These are phyloP conservation scores for Eucalyptus pauciflora DNA, from an alignment of 345 rosid species.

Conservation along the genomic window DNA sequence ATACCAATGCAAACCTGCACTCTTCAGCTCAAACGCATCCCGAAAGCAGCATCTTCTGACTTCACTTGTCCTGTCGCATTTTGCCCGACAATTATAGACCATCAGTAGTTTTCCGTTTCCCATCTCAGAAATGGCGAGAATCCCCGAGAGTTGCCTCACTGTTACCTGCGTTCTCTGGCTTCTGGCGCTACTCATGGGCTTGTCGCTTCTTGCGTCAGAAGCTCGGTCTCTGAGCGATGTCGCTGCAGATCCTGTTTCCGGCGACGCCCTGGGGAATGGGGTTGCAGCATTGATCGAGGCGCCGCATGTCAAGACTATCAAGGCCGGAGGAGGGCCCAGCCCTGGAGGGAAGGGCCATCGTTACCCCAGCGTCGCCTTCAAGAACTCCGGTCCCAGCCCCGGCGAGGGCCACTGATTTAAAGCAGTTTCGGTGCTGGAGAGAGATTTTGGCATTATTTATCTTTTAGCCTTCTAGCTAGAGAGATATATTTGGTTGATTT, in stretches of 20 bases:
- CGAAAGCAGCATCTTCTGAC: not conserved
- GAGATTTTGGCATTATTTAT: not conserved
- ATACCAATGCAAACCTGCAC: not conserved
- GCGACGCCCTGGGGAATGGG: not conserved
- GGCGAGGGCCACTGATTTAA: conserved; percentile 14
- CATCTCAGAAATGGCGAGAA: conserved; percentile 4
- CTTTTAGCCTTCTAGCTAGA: not conserved
- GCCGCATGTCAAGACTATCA: conserved; percentile 7
- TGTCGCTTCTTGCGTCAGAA: not conserved
- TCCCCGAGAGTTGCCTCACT: not conserved
- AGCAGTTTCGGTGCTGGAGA: not conserved
- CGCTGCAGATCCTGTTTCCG: not conserved
- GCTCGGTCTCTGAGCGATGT: conserved; percentile 18
- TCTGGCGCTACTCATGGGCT: not conserved
- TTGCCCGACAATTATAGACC: not conserved
- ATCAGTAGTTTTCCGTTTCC: not conserved
- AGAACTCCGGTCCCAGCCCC: conserved; percentile 7
- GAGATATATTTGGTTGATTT: not conserved
- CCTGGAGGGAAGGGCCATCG: conserved; percentile 3
- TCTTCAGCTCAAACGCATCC: not conserved
- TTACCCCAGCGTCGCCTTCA: not conserved
- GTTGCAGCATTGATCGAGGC: not conserved
- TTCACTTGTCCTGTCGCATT: not conserved
- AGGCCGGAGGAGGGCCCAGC: conserved; percentile 22
- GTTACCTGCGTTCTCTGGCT: not conserved